phyloP scores from a whole-genome alignment of 495 filamentous ascomycete genomes.

The Podospora pseudopauciseta region DNA sequence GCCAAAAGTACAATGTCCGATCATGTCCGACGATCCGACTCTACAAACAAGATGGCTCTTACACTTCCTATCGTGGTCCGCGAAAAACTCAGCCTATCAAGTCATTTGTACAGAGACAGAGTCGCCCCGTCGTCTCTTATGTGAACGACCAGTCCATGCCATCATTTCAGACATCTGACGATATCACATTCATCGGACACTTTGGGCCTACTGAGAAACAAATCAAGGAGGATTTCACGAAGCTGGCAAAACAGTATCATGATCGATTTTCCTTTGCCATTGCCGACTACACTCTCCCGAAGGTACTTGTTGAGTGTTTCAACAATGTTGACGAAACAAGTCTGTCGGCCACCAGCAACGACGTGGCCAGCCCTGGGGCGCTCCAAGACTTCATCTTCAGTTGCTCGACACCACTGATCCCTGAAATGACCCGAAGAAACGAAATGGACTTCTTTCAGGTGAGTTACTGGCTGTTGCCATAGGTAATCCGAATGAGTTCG shows the following conservation, averaged over 20 bases:
- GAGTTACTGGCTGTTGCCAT: slow-evolving; percentile 10
- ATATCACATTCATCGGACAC: slow-evolving; percentile 43
- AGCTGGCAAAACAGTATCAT: slow-evolving; percentile 33
- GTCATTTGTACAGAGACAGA: slow-evolving; percentile 38
- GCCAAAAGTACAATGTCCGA: slow-evolving; percentile 36
- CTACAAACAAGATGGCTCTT: slow-evolving; percentile 33
- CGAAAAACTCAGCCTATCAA: slow-evolving; percentile 38
- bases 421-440: slow-evolving; percentile 43
- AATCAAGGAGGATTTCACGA: slow-evolving; percentile 21
- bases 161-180: slow-evolving; percentile 38
- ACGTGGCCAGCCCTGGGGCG: not conserved
- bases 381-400: slow-evolving; percentile 30
- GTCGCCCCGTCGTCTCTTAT: slow-evolving; percentile 33
- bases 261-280: slow-evolving; percentile 45
- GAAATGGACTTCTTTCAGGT: slow-evolving; percentile 43
- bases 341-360: not conserved
- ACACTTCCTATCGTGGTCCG: slow-evolving; percentile 40
- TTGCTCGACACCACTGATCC: slow-evolving; percentile 39
- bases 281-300: slow-evolving; percentile 10
- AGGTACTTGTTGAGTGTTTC: slow-evolving; percentile 36
- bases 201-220: slow-evolving; percentile 26
- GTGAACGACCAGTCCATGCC: slow-evolving; percentile 30
- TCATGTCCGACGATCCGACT: slow-evolving; percentile 49
- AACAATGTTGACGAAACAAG: slow-evolving; percentile 39
- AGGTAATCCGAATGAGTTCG: no score